Evolutionary conservation across 2,329 filamentous ascomycete species (phyloP).

Genomic region (Cyphellophora europaea): DNA sequence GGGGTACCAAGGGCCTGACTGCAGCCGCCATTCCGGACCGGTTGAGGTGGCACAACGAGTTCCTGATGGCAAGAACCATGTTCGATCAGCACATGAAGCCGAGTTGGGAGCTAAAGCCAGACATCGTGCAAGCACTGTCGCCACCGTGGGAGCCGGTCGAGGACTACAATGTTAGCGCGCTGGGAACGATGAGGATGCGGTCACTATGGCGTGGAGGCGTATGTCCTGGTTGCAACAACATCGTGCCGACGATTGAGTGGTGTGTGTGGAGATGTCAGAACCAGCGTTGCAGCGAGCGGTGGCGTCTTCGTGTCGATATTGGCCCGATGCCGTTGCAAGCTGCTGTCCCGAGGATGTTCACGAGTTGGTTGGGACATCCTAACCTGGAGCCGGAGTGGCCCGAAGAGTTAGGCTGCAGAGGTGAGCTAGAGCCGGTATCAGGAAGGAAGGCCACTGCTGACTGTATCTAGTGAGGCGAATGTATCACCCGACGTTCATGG

Average conservation of each 20-base stretch:
- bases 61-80: neutral
- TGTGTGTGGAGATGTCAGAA: neutral
- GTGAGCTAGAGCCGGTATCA: no score
- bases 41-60: neutral
- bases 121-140: neutral
- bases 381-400: neutral
- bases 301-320: neutral
- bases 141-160: no score
- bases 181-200: conserved; percentile 20
- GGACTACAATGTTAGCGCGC: neutral
- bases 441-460: no score
- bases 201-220: conserved; percentile 52
- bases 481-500: neutral
- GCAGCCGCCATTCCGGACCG: neutral
- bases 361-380: neutral
- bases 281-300: neutral
- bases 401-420: neutral
- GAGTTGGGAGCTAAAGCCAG: neutral
- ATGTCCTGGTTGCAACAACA: conserved; percentile 49
- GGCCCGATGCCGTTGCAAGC: neutral
- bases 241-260: conserved; percentile 1
- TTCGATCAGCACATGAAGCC: neutral
- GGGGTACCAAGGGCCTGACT: neutral
- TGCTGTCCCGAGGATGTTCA: neutral
- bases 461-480: neutral